Evolutionary conservation across 2,329 filamentous ascomycete genomes (phyloP).

Genomic region (Graphilbum sp.): DNA sequence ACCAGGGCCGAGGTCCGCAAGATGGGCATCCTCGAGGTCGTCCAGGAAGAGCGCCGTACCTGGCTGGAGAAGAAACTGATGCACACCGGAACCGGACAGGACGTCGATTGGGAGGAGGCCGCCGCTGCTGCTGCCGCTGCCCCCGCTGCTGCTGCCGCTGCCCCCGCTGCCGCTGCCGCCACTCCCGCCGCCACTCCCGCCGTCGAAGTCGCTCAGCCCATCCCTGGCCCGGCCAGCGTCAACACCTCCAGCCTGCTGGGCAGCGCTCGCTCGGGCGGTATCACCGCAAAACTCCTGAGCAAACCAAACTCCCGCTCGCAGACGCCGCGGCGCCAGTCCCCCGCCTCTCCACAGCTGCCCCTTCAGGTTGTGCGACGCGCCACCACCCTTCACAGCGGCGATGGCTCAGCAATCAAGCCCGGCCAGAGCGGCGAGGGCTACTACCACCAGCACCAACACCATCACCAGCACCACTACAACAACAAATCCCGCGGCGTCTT

Average conservation of each 20-base stretch:
- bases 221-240: slow-evolving; percentile 15
- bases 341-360: neutral
- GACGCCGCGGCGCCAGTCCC: slow-evolving; percentile 18
- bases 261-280: slow-evolving; percentile 51
- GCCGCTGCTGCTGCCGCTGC: slow-evolving; percentile 29
- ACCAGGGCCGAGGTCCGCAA: slow-evolving; percentile 91
- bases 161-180: slow-evolving; percentile 19
- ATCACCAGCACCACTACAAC: slow-evolving; percentile 43
- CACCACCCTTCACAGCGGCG: no score
- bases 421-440: slow-evolving; percentile 39
- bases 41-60: slow-evolving; percentile 70
- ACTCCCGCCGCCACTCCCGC: no score
- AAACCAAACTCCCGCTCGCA: slow-evolving; percentile 53
- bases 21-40: slow-evolving; percentile 87
- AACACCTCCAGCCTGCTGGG: slow-evolving; percentile 44
- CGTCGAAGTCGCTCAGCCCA: slow-evolving; percentile 21
- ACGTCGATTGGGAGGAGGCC: slow-evolving; percentile 15
- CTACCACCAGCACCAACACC: slow-evolving; percentile 32
- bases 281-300: slow-evolving; percentile 75
- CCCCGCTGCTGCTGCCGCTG: slow-evolving; percentile 23
- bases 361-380: slow-evolving; percentile 26
- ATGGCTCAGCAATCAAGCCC: no score
- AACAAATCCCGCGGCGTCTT: slow-evolving; percentile 65
- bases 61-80: slow-evolving; percentile 82
- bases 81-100: slow-evolving; percentile 38